Evolutionary conservation across 768 basidiomycete species (phyloP).

Genomic region (Suillus paluster): DNA sequence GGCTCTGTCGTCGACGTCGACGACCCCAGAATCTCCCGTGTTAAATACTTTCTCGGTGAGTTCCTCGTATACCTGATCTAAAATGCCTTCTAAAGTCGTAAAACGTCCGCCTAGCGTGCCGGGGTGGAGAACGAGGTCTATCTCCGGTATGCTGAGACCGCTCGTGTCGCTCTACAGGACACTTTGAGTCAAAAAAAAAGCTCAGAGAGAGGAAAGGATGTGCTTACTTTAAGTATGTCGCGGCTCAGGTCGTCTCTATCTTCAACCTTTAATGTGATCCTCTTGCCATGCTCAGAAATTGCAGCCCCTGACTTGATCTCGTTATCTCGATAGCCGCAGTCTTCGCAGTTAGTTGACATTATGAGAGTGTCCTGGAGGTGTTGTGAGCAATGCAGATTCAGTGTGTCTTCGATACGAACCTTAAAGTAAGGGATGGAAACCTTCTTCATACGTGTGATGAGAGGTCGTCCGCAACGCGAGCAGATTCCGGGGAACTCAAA

Average conservation of each 20-base stretch:
- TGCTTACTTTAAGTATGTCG: constrained; percentile 87
- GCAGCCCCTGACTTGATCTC: constrained; percentile 96
- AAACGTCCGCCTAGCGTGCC: constrained; percentile 97
- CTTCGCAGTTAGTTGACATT: constrained; percentile 97
- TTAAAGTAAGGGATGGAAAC: constrained; percentile 98
- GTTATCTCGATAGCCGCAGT: constrained; percentile 95
- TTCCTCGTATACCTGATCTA: constrained; percentile 95
- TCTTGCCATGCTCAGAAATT: constrained; percentile 85
- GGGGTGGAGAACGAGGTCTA: constrained; percentile 87
- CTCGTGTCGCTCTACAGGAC: constrained; percentile 85
- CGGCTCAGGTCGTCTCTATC: constrained; percentile 91
- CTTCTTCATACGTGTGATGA: constrained; percentile 94
- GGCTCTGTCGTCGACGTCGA: constrained; percentile 47
- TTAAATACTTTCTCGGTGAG: constrained; percentile 86
- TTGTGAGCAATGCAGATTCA: background rate
- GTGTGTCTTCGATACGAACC: constrained; percentile 41
- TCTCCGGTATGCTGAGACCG: constrained; percentile 90
- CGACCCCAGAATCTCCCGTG: constrained; percentile 62
- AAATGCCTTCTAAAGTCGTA: constrained; percentile 94
- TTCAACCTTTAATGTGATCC: constrained; percentile 86
- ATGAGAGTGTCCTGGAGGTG: constrained; percentile 83
- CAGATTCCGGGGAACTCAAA: constrained; percentile 87
- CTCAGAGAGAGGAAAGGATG: background rate
- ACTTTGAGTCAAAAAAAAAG: background rate
- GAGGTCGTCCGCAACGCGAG: constrained; percentile 81